Base-by-base conservation (phyloP, 306 rosid genomes). In the Crotalaria pallida region DNA sequence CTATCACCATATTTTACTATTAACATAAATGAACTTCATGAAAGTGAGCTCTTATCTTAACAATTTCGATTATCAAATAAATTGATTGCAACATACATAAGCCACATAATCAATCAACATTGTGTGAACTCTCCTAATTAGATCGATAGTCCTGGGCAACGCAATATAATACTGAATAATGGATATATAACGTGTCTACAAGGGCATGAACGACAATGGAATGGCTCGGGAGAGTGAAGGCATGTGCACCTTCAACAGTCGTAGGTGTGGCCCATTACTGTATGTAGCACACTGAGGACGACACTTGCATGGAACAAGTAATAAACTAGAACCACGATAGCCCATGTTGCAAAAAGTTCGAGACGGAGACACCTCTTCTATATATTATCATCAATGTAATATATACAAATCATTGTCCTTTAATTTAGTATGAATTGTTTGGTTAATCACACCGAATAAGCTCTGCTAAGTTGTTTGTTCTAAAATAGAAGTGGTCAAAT, bases 381-480 rank as follows among this genome's bases (percentile, higher is more conserved):
- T n/a, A n/a, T n/a, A n/a, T n/a, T 29, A 38, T 57, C 65, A 64
- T 77, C 40, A n/a, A n/a, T n/a, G 11, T 23, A 22, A 77, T 59
- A n/a, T n/a, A n/a, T n/a, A 55, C 27, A 62, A 71, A 71, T 71
- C 49, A 56, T 34, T 77, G 77, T 64, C 69, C 56, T 71, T 45
- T 56, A 33, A 48, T 71, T 45, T 56, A 33, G 36, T 45, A 43
- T 7, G 26, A 21, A 18, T 26, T 24, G 24, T 40, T 43, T 61
- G 23, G 29, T 18, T 31, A 41, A 29, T 47, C 77, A 49, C 51
- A 34, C 23, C 13, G 41, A 72, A 49, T 33, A 47, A 9, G 29
- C 9, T 34, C 9, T 34, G 58, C 19, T 58, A 34, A 26, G 6
- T 13, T 59, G 60, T n/a, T 3, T 5, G 19, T 16, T 50, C 38